Evolutionary conservation across 108 stramenopile species (phyloP).

Genomic region (Asterionellopsis glacialis): DNA sequence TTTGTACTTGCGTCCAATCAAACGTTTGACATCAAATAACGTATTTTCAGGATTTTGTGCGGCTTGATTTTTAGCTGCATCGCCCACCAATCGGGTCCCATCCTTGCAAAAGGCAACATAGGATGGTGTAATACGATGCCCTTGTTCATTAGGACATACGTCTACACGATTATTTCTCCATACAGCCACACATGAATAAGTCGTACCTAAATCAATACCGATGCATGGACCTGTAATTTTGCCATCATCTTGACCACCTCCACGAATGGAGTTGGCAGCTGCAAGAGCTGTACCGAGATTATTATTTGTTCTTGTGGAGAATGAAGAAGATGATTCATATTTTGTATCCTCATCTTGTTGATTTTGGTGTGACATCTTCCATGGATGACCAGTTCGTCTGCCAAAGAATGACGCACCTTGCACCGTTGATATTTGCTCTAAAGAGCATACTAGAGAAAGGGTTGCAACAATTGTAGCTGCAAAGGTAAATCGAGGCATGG

Average conservation of each 20-base stretch:
- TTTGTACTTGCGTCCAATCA: constrained; percentile 95
- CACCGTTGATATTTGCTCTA: no score
- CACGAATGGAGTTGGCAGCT: background rate
- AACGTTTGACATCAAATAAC: constrained; percentile 98
- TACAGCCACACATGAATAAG: constrained; percentile 98
- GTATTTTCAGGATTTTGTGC: constrained; percentile 98
- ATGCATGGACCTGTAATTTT: constrained; percentile 43
- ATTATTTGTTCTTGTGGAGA: no score
- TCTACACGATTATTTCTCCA: constrained; percentile 99
- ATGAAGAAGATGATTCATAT: no score
- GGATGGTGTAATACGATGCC: constrained; percentile 98
- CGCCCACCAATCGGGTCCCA: constrained; percentile 97
- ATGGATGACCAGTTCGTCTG: no score
- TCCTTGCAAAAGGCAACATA: constrained; percentile 97
- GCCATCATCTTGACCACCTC: background rate
- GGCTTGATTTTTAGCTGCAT: constrained; percentile 94
- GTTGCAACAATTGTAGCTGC: no score
- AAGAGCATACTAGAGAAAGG: no score
- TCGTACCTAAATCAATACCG: constrained; percentile 93
- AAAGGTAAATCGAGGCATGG: no score
- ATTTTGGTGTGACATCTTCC: no score
- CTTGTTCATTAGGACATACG: constrained; percentile 98
- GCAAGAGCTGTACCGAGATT: no score
- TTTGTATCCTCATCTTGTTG: no score
- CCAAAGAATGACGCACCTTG: no score